Percentiles rank a stretch among this genome's conserved stretches.
These are phyloP conservation scores for Debaryomyces coudertii DNA, from an alignment of 1,139 yeast genomes.

Conservation along the genomic window DNA sequence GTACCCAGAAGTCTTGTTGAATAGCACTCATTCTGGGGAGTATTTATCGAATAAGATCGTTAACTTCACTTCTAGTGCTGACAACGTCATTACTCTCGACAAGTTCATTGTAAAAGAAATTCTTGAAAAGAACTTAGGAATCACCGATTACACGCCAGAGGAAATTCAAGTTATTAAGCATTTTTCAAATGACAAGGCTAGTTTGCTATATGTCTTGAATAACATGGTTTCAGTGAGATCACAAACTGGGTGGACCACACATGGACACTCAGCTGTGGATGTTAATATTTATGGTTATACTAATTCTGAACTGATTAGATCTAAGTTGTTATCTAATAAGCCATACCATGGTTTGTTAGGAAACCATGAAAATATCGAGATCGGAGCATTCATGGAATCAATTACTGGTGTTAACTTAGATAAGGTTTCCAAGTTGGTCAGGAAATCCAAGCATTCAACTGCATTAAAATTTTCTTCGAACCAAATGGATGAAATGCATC, in stretches of 20 bases:
- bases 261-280: slow-evolving; percentile 89
- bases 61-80: slow-evolving; percentile 24
- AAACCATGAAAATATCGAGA: slow-evolving; percentile 80
- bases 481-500: slow-evolving; percentile 9
- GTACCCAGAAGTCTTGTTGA: slow-evolving; percentile 71
- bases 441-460: slow-evolving; percentile 49
- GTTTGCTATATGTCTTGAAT: slow-evolving; percentile 40
- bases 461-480: slow-evolving; percentile 2
- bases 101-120: slow-evolving; percentile 54
- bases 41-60: slow-evolving; percentile 45
- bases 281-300: slow-evolving; percentile 80
- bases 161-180: slow-evolving; percentile 44
- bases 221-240: slow-evolving; percentile 70
- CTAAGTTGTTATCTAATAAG: slow-evolving; percentile 31
- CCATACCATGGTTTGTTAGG: slow-evolving; percentile 62
- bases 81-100: slow-evolving; percentile 32
- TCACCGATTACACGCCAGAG: slow-evolving; percentile 51
- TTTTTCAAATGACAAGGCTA: slow-evolving; percentile 21
- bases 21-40: slow-evolving; percentile 76
- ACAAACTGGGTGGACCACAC: slow-evolving; percentile 85
- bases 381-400: slow-evolving; percentile 69
- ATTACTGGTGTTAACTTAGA: slow-evolving; percentile 58
- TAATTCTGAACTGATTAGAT: slow-evolving; percentile 48
- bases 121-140: slow-evolving; percentile 61
- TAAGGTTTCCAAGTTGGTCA: slow-evolving; percentile 51